These are phyloP conservation scores for Triticum dicoccoides DNA, from an alignment of 176 grass and related monocot genomes.

Conservation along the genomic window DNA sequence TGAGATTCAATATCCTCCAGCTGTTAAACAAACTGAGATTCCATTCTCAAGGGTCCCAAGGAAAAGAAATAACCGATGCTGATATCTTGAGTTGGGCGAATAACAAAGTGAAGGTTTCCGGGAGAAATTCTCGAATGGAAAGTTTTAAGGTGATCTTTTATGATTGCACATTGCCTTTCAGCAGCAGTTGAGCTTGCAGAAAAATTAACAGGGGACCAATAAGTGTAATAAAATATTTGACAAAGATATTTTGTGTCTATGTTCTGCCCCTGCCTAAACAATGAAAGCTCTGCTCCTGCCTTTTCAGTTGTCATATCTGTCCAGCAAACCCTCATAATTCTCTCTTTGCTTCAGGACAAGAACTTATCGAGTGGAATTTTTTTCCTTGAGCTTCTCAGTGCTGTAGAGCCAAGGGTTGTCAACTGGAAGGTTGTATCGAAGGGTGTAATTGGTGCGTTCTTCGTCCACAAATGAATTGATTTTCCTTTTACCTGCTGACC, in stretches of 20 bases:
- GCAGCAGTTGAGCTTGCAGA: background rate
- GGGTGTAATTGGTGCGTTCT: slow-evolving; percentile 63
- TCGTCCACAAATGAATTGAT: background rate
- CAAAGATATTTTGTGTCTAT: background rate
- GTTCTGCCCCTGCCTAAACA: background rate
- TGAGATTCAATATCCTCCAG: slow-evolving; percentile 96
- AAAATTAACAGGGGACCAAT: background rate
- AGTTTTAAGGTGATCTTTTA: slow-evolving; percentile 66
- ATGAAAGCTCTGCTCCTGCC: no score
- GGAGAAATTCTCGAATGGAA: slow-evolving; percentile 71
- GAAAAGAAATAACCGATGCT: slow-evolving; percentile 86
- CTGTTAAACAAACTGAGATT: slow-evolving; percentile 82
- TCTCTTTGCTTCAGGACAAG: slow-evolving; percentile 65
- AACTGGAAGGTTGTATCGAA: slow-evolving; percentile 90
- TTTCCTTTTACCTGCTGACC: background rate
- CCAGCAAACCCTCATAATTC: slow-evolving; percentile 23
- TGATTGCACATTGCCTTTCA: background rate
- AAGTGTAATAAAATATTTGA: background rate
- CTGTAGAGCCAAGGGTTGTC: slow-evolving; percentile 76
- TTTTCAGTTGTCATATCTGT: background rate
- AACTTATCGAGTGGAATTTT: slow-evolving; percentile 81
- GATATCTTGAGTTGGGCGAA: slow-evolving; percentile 95
- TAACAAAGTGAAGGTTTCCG: slow-evolving; percentile 64
- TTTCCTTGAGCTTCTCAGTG: slow-evolving; percentile 92
- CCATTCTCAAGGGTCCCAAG: slow-evolving; percentile 78